These are phyloP conservation scores for Ophiocordyceps camponoti-floridani DNA, from an alignment of 2,329 filamentous ascomycete genomes.

Conservation along the genomic window DNA sequence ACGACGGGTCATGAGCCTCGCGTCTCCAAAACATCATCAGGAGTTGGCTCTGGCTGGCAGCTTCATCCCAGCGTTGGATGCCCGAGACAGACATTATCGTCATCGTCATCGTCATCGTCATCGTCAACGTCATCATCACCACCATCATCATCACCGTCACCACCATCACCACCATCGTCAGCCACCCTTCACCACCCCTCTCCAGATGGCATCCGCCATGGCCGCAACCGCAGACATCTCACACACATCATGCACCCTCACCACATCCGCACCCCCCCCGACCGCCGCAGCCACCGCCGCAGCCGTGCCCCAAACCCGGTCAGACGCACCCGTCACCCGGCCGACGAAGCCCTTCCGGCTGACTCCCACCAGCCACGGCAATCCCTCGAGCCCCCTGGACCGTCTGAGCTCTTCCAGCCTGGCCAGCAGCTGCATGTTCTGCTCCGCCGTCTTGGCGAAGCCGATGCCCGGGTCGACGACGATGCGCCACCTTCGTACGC, in stretches of 20 bases:
- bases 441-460: slow-evolving; percentile 68
- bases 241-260: slow-evolving; percentile 76
- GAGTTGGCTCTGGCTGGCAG: no score
- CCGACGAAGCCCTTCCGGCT: slow-evolving; percentile 87
- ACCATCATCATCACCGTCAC: no score
- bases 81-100: no score
- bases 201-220: slow-evolving; percentile 89
- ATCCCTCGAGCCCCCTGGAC: slow-evolving; percentile 44
- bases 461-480: slow-evolving; percentile 87
- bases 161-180: no score
- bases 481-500: slow-evolving; percentile 82
- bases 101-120: no score
- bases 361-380: slow-evolving; percentile 80
- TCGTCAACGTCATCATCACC: no score
- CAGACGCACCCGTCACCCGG: slow-evolving; percentile 55
- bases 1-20: no score
- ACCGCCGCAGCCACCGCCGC: slow-evolving; percentile 75
- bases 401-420: slow-evolving; percentile 44
- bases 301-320: slow-evolving; percentile 72
- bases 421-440: slow-evolving; percentile 69
- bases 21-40: no score
- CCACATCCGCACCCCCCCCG: slow-evolving; percentile 74
- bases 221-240: slow-evolving; percentile 73
- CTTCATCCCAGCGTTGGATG: no score
- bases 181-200: slow-evolving; percentile 12